Conservation (phyloP, 2,329 filamentous ascomycete species). For the Teratosphaeria gauchensis region DNA sequence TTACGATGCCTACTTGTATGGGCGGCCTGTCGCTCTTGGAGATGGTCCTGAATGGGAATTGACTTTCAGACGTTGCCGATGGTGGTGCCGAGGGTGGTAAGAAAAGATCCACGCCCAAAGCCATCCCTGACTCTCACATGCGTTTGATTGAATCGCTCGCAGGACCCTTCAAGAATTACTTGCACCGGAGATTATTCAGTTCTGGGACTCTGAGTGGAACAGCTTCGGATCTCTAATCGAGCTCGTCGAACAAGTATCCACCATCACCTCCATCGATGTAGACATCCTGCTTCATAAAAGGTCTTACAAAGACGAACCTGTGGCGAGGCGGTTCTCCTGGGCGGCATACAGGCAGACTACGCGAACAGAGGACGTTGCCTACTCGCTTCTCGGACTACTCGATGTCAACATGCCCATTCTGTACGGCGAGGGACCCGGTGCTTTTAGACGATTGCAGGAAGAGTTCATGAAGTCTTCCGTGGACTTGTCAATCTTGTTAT, state of each 20-base stretch:
- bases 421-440: constrained; percentile 26
- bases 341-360: constrained; percentile 5
- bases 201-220: neutral
- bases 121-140: no score
- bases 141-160: no score
- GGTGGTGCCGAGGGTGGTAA: constrained; percentile 1
- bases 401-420: constrained; percentile 35
- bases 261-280: neutral
- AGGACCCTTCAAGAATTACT: constrained; percentile 2
- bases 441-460: constrained; percentile 11
- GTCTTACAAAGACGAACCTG: neutral
- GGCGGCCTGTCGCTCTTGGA: neutral
- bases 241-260: neutral
- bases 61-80: neutral
- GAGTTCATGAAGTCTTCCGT: constrained; percentile 7
- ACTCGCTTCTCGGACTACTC: constrained; percentile 25
- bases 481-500: constrained; percentile 14
- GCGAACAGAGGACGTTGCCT: constrained; percentile 7
- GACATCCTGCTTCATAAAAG: neutral
- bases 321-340: constrained; percentile 10
- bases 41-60: no score
- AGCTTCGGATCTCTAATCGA: neutral
- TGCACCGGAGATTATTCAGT: neutral
- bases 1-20: neutral
- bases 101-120: neutral